Base-by-base conservation (phyloP, 2,329 filamentous ascomycete genomes). In the Sordariomycetes sp. region DNA sequence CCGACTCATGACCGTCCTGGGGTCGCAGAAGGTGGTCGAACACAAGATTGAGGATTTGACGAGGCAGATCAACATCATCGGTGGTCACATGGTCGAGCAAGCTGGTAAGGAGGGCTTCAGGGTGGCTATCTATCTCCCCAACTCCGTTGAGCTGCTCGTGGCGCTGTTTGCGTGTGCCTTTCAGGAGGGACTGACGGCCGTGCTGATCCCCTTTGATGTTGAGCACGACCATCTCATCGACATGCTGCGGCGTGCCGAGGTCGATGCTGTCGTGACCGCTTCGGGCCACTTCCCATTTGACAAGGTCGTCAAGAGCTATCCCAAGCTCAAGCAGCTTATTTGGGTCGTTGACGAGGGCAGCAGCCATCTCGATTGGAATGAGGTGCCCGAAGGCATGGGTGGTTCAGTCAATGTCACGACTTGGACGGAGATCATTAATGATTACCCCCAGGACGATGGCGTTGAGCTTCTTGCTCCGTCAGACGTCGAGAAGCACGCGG, bases 321-420 rank as follows among this genome's bases (percentile, higher is more conserved):
- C 79, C 5, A 70, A 72, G 24, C 69, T 98, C 30, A 79, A 79
- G 40, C 77, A 87, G 45, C 70, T 94, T 21, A 74, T 95, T 46
- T 96, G 88, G 86, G 88, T 95, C 10, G 86, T 93, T 5, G 90
- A 95, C 48, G 75, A 86, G 50, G 86, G 86, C 27, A 95, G 80
- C 63, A 76, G 78, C 46, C 90, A 96, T 53, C 82, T 98, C 71
- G 88, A 94, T 58, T 98, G 90, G 88, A 88, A 86, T 46, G 85
- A 90, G 52, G 75, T 88, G 3, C 87, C 88, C 9, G 74, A 82
- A 49, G 82, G 83, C 33, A 79, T 81, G 37, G 81, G 81, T 12
- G 75, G 81, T 37, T 78, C 71, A 41, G 68, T 94, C 40, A 83
- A 83, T 36, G 83, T 95, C 12, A 75, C 79, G n/a, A 92, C 90